Evolutionary conservation across 2,329 filamentous ascomycete genomes (phyloP), one percentile per base, ranked within the genome.

Genomic region (Clonostachys sp.): DNA sequence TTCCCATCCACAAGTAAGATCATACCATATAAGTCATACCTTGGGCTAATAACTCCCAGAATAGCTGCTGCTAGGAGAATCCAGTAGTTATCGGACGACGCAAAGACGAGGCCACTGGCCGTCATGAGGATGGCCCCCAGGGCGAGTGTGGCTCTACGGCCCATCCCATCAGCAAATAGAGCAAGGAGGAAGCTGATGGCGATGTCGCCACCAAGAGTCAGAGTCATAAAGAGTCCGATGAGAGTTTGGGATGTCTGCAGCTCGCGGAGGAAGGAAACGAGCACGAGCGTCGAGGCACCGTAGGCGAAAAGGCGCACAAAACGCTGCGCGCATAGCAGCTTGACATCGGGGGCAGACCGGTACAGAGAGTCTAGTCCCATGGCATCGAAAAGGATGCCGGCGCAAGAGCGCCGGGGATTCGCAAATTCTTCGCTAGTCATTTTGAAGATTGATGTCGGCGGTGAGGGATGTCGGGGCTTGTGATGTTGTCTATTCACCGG

Each of bases 221-320:
- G 59, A 1, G 80, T 84, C 81, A 86, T 85, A 63, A 86, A 86
- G 1, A 84, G 62, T 3, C 82, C 82, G 50, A 81, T 78, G 33
- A 65, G 65, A 1, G 72, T 67, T 49, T 80, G 70, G 2, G 77
- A 71, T 39, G 77, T 68, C 8, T 63, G 68, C 2, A 84, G 66
- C 3, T 65, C 68, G 13, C 68, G 67, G 8, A 85, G 70, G 51
- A 78, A 83, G 18, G 75, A 66, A 12, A 80, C 81, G 6, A 83
- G 70, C 47, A 83, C 72, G 5, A 84, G 70, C 0, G 76, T 79
- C 7, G 77, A 78, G 7, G 70, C 67, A 45, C 82, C 83, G 56
- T 85, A 86, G 7, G 81, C 83, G 51, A 83, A 80, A 45, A 85
- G 73, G 4, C 83, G 78, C 6, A 83, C 70, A 57, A 83, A 81